Base-by-base conservation (phyloP, 495 filamentous ascomycete genomes). In the Penicillium samsonianum region DNA sequence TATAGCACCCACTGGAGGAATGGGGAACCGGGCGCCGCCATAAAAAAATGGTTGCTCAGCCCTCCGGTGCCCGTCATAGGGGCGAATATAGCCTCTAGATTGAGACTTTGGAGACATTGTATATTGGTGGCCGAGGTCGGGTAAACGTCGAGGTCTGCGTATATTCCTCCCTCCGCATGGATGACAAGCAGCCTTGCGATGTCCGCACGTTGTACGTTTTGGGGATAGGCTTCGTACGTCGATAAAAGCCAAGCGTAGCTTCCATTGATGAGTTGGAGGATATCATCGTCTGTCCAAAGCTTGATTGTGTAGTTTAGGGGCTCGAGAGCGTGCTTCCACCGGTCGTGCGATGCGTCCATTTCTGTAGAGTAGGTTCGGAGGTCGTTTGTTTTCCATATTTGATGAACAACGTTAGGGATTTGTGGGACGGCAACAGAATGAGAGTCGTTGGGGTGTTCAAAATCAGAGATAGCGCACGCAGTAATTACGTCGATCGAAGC, bases 31-130 rank as follows among this genome's bases (percentile, higher is more conserved):
- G 14, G 40, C 41, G 35, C 14, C 8, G 52, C 52, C 52, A 55
- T 55, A 17, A 55, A 55, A 31, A 55, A 55, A 45, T 55, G 52
- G 41, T 55, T 55, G 40, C 52, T 55, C 12, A 55, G 52, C 7
- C 53, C 53, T 10, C 40, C 31, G 25, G 53, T 49, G 0, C 53
- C 53, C 9, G 53, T 11, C n/a, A 41, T 49, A n/a, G 53, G 31
- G 28, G 53, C 23, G 35, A 57, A 57, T 48, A 57, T 57, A 6
- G 20, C 44, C 44, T 57, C 17, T 5, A 57, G 31, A 10, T 17
- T 28, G 28, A 48, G 43, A 20, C 20, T 14, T 30, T 57, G 53
- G 14, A 51, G 41, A 30, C 43, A 42, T 46, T 46, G 20, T 17
- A 46, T 46, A 7, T 46, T 23, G 7, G 10, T 22, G 12, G 23